Evolutionary conservation across 306 rosid species (phyloP), one percentile per base, ranked within the genome.

Genomic region (Heteromeles arbutifolia): DNA sequence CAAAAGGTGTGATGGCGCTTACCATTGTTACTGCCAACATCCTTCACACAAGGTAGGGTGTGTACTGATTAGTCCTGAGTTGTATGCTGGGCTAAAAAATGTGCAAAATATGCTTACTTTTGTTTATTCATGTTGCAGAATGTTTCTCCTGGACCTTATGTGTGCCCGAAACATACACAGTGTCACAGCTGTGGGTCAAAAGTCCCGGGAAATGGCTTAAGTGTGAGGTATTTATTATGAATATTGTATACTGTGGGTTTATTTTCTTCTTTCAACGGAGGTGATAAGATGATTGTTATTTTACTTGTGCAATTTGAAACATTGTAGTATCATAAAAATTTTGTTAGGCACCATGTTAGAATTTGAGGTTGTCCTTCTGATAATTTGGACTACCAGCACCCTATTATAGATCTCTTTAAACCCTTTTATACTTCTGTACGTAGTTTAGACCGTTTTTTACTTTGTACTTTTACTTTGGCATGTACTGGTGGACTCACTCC

Each of bases 1-100:
- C 81, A 96, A 87, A 85, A 89, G 99, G 84, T 96, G 99, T 39
- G 99, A 96, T 79, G 98, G 96, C 70, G 98, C 99, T 73, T 93
- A 92, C 77, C 99, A 96, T 78, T 96, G 99, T 84, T 96, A 92
- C 87, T 96, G 99, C 82, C 89, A 88, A 74, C 97, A 90, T 79
- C 99, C 99, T 77, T 90, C 99, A 24, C 99, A 92, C 66, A 96
- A 96, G 99, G 99, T 92, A 82, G 80, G 50, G 59, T 72, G 28
- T 22, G n/a, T 53, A 26, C 76, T 64, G 77, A 68, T 73, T 75
- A 52, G 62, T 61, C 9, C 44, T 48, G 75, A 73, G 71, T 79
- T 75, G 53, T 70, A 64, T 85, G 21, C 54, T 61, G 69, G 58
- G 24, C 73, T 70, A 63, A 14, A 50, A 76, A 21, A 25, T 43